A percentile compares a stretch with the other conserved stretches of the same genome.
phyloP scores from a whole-genome alignment of 345 rosid genomes.

The Syzygium aromaticum region DNA sequence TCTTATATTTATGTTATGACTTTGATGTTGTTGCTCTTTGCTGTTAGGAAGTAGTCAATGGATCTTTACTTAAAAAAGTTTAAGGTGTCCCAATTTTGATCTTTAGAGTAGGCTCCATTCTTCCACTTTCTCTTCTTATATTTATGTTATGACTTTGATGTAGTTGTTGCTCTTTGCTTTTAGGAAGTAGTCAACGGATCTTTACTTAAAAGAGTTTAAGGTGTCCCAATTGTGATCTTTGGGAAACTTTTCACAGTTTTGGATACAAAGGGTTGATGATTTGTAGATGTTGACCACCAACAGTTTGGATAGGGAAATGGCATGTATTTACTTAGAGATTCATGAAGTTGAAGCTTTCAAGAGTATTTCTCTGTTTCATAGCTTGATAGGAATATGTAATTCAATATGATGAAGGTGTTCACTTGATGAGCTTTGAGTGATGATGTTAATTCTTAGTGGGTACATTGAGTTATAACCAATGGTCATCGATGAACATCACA shows the following conservation, averaged over 20 bases:
- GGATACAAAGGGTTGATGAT: background rate
- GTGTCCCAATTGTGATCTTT: background rate
- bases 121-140: background rate
- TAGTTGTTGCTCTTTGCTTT: background rate
- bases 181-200: background rate
- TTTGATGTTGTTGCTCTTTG: background rate
- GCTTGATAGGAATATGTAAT: background rate
- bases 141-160: background rate
- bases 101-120: background rate
- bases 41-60: background rate
- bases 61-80: background rate
- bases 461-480: background rate
- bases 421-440: background rate
- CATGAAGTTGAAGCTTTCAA: background rate
- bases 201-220: background rate
- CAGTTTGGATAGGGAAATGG: background rate
- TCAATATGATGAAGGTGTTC: background rate
- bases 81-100: background rate
- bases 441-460: background rate
- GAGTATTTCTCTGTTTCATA: background rate
- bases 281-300: background rate
- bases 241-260: background rate
- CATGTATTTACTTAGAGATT: background rate
- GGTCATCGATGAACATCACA: background rate
- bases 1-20: background rate